Evolutionary conservation across 768 basidiomycete genomes (phyloP).

Genomic region (Collybia mongolica): DNA sequence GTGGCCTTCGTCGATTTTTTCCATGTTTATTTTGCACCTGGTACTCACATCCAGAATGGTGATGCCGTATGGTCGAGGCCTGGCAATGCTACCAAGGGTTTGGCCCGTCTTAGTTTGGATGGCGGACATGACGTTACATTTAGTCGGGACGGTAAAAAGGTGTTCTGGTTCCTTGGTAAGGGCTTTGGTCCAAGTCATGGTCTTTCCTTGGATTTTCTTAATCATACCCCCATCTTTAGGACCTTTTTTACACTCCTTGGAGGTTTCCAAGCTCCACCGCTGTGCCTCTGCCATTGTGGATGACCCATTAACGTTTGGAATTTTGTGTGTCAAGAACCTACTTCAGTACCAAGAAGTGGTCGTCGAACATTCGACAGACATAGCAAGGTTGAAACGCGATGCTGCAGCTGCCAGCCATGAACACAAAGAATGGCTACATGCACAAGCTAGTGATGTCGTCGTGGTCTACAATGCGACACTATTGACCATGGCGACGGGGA

Average conservation of each 20-base stretch:
- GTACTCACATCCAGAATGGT: conserved; percentile 33
- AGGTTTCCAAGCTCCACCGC: conserved; percentile 46
- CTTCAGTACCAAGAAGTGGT: conserved; percentile 59
- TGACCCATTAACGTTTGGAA: conserved; percentile 58
- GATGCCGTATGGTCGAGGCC: conserved; percentile 68
- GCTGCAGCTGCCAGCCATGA: conserved; percentile 25
- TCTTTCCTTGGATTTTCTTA: not conserved
- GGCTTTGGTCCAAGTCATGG: not conserved
- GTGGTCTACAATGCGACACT: conserved; percentile 69
- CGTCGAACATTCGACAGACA: conserved; percentile 60
- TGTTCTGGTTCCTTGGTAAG: conserved; percentile 77
- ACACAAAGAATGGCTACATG: conserved; percentile 15
- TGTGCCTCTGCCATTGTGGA: conserved; percentile 48
- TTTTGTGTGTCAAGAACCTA: conserved; percentile 55
- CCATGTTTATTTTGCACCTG: conserved; percentile 60
- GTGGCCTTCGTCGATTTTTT: conserved; percentile 71
- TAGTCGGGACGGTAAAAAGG: conserved; percentile 58
- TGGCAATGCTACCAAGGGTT: conserved; percentile 58
- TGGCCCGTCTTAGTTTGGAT: conserved; percentile 66
- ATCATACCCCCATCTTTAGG: conserved; percentile 32
- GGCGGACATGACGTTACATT: conserved; percentile 72
- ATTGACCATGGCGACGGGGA: conserved; percentile 64
- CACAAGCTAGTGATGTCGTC: conserved; percentile 40
- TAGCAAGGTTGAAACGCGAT: conserved; percentile 55
- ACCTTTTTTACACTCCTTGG: conserved; percentile 61